Base-by-base conservation (phyloP, 2,329 filamentous ascomycete genomes). In the Penicillium sp. region DNA sequence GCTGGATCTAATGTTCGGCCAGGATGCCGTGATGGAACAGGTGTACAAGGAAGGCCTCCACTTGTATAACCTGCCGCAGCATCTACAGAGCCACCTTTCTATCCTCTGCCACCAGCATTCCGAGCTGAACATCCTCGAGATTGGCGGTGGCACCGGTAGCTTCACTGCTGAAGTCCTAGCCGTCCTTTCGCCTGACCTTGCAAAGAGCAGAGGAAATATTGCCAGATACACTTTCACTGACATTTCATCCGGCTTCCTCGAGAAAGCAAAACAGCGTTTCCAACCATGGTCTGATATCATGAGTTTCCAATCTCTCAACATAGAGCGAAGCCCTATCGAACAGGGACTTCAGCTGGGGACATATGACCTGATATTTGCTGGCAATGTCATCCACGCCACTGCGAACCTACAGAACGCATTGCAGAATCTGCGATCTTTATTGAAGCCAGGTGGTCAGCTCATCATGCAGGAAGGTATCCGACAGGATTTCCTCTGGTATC, bases 341-440 rank as follows among this genome's bases (percentile, higher is more conserved):
- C 72, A 75, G 45, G 71, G 70, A 2, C 65, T 74, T 12, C 53
- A 67, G 31, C 7, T 45, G 2, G 61, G 55, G 2, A 48, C 25
- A 5, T 75, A 71, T 48, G 73, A 75, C 44, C 40, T 75, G 31
- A 66, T 75, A 11, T 60, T 75, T 3, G 72, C 70, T 4, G 60
- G 61, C 5, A 67, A 70, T 47, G 73, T 74, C 5, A 59, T 74
- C 19, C 70, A 75, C 35, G 71, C 71, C 0, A 73, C 72, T 2
- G 52, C 55, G 6, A 55, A 57, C 28, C 42, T 65, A 9, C 38
- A 53, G 2, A 38, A 37, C 4, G 30, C 58, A 17, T 37, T 65
- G 17, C 14, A 38, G 17, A 61, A 62, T n/a, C 12, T 65, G 22
- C 47, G 60, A 7, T 60, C 56, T 17, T 36, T 65, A 17, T 53